Evolutionary conservation across 1,139 yeast genomes (phyloP).

Genomic region (Suhomyces ambrosiae): DNA sequence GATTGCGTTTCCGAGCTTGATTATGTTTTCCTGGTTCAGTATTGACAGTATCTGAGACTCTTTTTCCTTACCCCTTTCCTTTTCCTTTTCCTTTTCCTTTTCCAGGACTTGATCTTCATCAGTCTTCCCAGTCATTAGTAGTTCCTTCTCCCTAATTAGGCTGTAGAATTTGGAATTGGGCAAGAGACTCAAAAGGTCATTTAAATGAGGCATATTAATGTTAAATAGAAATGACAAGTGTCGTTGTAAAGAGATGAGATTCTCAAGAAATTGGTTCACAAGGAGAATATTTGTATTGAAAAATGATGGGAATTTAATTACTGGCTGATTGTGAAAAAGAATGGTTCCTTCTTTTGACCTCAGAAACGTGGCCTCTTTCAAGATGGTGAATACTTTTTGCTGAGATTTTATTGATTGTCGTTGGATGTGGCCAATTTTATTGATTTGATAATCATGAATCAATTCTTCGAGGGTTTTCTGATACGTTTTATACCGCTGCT

Average conservation of each 20-base stretch:
- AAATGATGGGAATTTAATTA: conserved; percentile 33
- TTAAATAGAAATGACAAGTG: conserved; percentile 31
- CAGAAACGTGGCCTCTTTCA: conserved; percentile 31
- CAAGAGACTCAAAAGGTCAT: conserved; percentile 29
- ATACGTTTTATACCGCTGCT: not conserved
- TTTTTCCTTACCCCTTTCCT: conserved; percentile 7
- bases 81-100: conserved; percentile 14
- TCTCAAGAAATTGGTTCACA: conserved; percentile 45
- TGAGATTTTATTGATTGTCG: conserved; percentile 34
- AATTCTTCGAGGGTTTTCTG: conserved; percentile 13
- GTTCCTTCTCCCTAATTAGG: conserved; percentile 39
- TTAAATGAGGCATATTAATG: conserved; percentile 37
- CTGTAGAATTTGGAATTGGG: conserved; percentile 42
- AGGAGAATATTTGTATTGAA: conserved; percentile 31
- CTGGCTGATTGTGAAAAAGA: conserved; percentile 31
- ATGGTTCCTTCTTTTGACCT: conserved; percentile 14
- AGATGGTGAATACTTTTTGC: conserved; percentile 25
- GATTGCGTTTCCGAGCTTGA: conserved; percentile 39
- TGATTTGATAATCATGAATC: conserved; percentile 13
- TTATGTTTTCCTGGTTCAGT: conserved; percentile 29
- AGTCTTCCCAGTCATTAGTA: conserved; percentile 27
- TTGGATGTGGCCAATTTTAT: conserved; percentile 30
- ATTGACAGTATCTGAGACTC: conserved; percentile 5
- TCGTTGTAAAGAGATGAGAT: conserved; percentile 37
- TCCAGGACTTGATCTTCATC: conserved; percentile 15